Conservation (phyloP, 23 red algal species). For the Cyanidioschyzon merolae region DNA sequence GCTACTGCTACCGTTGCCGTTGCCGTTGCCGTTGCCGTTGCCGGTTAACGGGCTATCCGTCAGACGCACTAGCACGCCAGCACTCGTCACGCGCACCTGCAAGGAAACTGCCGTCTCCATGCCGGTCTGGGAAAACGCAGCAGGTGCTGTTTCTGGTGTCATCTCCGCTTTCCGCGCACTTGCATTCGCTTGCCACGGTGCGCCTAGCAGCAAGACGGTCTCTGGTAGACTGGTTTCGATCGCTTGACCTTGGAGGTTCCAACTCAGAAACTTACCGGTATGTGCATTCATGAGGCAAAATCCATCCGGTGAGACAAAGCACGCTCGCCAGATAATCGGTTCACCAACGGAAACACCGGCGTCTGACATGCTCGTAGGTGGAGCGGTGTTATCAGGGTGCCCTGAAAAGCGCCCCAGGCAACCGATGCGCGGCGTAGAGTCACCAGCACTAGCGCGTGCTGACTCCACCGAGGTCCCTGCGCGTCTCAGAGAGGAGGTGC, state of each 20-base stretch:
- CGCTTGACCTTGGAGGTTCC: not conserved
- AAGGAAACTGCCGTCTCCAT: too few relatives aligned
- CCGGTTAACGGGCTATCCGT: not conserved
- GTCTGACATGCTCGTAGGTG: too few relatives aligned
- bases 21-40: not conserved
- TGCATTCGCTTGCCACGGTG: not conserved
- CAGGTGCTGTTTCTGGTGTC: too few relatives aligned
- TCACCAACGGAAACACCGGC: too few relatives aligned
- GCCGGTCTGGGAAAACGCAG: too few relatives aligned
- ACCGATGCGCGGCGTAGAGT: too few relatives aligned
- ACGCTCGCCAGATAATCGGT: not conserved
- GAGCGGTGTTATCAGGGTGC: too few relatives aligned
- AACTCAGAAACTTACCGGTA: not conserved
- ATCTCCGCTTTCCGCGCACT: too few relatives aligned
- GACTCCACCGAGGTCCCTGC: too few relatives aligned
- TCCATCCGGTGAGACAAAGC: not conserved
- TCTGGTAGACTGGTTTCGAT: not conserved
- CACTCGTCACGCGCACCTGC: not conserved
- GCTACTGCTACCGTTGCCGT: not conserved
- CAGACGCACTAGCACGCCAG: not conserved
- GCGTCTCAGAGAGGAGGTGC: too few relatives aligned
- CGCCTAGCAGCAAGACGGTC: not conserved
- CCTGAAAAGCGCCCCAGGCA: too few relatives aligned
- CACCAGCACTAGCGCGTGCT: too few relatives aligned
- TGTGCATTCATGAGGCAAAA: not conserved